These are phyloP conservation scores for Calonectria multiphialidica DNA, from an alignment of 2,329 filamentous ascomycete species.

Conservation along the genomic window DNA sequence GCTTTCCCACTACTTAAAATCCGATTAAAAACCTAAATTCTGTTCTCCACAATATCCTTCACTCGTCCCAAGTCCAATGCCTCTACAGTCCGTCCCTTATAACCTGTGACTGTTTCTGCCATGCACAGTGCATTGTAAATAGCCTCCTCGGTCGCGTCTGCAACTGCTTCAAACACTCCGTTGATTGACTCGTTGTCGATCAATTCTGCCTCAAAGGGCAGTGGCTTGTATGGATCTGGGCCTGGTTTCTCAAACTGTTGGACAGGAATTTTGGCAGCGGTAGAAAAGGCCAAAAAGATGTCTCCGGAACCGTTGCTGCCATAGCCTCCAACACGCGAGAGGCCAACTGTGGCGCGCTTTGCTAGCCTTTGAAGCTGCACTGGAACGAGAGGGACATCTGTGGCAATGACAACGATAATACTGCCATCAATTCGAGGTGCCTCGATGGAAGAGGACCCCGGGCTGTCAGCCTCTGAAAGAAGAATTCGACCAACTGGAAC, in stretches of 20 bases:
- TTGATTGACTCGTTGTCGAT: constrained; percentile 72
- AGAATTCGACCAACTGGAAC: constrained; percentile 73
- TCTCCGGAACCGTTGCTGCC: constrained; percentile 74
- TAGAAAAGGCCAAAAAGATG: constrained; percentile 77
- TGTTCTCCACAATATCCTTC: constrained; percentile 57
- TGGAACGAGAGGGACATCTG: constrained; percentile 48
- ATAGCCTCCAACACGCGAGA: constrained; percentile 71
- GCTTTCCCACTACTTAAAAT: too few relatives aligned
- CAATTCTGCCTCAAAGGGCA: constrained; percentile 23
- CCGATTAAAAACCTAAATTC: not conserved
- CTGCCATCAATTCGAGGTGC: constrained; percentile 49
- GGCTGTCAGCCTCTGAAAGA: not conserved
- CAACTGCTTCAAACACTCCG: constrained; percentile 49
- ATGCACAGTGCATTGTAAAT: constrained; percentile 75
- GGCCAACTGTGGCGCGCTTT: constrained; percentile 71
- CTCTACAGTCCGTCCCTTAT: constrained; percentile 48
- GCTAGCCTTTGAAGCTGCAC: constrained; percentile 61
- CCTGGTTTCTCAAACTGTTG: constrained; percentile 41
- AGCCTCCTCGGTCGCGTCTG: constrained; percentile 68
- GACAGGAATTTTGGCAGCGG: constrained; percentile 61
- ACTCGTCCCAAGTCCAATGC: constrained; percentile 62
- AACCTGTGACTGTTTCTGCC: constrained; percentile 68
- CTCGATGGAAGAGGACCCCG: not conserved
- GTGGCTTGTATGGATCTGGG: constrained; percentile 56
- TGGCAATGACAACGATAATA: constrained; percentile 51